Base-by-base conservation (phyloP, 345 rosid genomes). In the Gossypium australe region DNA sequence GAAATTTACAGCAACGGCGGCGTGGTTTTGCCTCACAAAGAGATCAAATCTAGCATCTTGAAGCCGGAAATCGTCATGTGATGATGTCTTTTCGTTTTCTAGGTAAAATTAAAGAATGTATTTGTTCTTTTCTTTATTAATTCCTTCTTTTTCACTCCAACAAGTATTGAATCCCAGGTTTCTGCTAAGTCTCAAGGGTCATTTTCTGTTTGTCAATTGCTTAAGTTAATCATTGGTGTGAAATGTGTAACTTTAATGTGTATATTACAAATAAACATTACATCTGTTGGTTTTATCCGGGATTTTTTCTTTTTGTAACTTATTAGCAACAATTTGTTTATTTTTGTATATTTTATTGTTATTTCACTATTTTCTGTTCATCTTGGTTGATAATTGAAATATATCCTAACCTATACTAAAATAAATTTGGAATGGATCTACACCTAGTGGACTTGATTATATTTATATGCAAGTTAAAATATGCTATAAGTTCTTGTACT, bases 61-160 rank as follows among this genome's bases (percentile, higher is more conserved):
- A 95, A 95, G 88, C 99, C 99, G 2, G 98, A 95, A 86, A 95
- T 95, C 43, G 98, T 95, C 53, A 95, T 95, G 99, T 95, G 89
- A 91, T 20, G 61, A 20, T 11, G 9, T 18, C 2, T 6, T 22
- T 16, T 34, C 14, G 1, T 59, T 16, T 68, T 9, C 20, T 61
- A 55, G 72, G 65, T 56, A 64, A 57, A 51, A 51, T 13, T 69
- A 75, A 84, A 70, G 3, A 77, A 74, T 68, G 76, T 27, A 52
- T 53, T 56, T 63, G 72, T 73, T 76, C 62, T 13, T 16, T 74
- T 71, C 22, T 4, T 20, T n/a, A 7, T 53, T 38, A 34, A 34
- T 34, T 34, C 41, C 53, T 41, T 44, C 52, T 48, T 51, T 55
- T 11, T 11, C n/a, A 25, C 49, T 58, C 56, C 27, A 43, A 11